Evolutionary conservation across 1,139 yeast genomes (phyloP), one percentile per base, ranked within the genome.

Genomic region (Yamadazyma triangularis): DNA sequence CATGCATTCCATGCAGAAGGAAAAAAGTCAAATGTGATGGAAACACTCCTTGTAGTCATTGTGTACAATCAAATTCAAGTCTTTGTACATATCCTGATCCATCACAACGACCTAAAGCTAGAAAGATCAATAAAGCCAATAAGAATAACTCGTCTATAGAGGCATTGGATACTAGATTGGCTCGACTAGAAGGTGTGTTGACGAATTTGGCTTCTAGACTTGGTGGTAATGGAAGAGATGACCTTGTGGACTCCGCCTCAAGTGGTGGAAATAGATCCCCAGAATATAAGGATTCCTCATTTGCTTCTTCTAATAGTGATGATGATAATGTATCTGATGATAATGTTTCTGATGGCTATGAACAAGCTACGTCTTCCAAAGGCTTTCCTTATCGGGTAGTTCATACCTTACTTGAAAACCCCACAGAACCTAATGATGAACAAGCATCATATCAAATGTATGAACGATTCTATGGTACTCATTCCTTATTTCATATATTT

Each of bases 1-100:
- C 79, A 1, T 73, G 79, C 40, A 71, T 69, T 31, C 54, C 51
- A 13, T 72, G 76, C 40, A 53, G 75, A 4, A 39, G 42, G 25
- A 67, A 64, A 41, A 70, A 70, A 43, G 54, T 69, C 36, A 69
- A 67, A 39, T 70, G 77, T 44, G 60, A 67, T 38, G 76, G 76
- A 0, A 39, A 44, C 3, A 36, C 38, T n/a, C 68, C 70, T 4
- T 68, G 77, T 38, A 34, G 38, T 8, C 61, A 64, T 30, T 70
- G 77, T 43, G 25, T 11, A 4, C 14, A 23, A 4, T 36, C 43
- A 5, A 42, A 33, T 7, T 39, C 38, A 3, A 21, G 38, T 7
- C 27, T 36, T 8, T 57, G 63, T 30, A 38, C 35, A 15, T 57
- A 57, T 32, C 37, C 44, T 3, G n/a, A 26, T 3, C 32, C 39